phyloP scores from a whole-genome alignment of 2,329 filamentous ascomycete genomes.

The Ophiostoma piceae region DNA sequence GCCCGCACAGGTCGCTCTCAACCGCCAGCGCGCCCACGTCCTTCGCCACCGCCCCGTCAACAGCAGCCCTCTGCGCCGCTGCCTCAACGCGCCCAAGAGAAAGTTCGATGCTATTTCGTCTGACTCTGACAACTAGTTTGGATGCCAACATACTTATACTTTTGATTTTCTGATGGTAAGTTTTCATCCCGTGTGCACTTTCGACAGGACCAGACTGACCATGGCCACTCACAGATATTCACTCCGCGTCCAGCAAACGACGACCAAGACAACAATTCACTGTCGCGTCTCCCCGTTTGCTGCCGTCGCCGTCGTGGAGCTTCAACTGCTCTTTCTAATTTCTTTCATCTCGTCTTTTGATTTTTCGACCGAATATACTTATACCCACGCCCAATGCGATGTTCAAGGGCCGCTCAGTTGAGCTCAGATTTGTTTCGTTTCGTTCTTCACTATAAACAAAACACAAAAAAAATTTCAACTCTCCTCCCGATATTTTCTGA shows the following conservation, averaged over 20 bases:
- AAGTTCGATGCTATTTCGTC: background rate
- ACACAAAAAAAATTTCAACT: background rate
- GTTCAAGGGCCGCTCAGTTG: background rate
- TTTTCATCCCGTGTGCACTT: background rate
- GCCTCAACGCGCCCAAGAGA: background rate
- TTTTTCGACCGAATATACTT: background rate
- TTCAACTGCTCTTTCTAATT: too few relatives aligned
- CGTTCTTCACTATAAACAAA: background rate
- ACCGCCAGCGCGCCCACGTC: background rate
- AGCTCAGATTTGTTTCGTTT: background rate
- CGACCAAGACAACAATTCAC: background rate
- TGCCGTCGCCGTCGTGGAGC: too few relatives aligned
- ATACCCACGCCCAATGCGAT: background rate
- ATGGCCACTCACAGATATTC: background rate
- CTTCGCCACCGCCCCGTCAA: background rate
- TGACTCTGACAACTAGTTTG: background rate
- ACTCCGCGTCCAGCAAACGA: background rate
- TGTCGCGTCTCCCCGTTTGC: background rate
- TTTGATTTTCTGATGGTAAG: background rate
- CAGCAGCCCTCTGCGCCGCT: slow-evolving; percentile 4
- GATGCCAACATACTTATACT: background rate
- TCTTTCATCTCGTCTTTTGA: background rate
- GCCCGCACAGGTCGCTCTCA: background rate
- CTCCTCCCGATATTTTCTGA: background rate
- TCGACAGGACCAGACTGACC: background rate